Percentiles rank a stretch among this genome's conserved stretches.
Evolutionary conservation across 768 basidiomycete genomes (phyloP).

Genomic region (Amanita thiersii): DNA sequence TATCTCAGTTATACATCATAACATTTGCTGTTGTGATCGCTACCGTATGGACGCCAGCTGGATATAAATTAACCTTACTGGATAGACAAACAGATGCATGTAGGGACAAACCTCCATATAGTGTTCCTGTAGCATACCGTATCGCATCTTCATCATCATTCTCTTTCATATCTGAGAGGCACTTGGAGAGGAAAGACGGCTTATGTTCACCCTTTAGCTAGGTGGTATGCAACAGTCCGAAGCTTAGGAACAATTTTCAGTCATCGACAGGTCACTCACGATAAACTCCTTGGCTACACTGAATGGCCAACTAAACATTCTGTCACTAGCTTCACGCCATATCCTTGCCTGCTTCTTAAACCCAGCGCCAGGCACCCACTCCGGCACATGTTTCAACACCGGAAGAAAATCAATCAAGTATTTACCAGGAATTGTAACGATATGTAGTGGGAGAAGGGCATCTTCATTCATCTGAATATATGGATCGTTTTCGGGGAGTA

Average conservation of each 20-base stretch:
- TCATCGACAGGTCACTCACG: constrained; percentile 20
- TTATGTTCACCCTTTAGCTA: constrained; percentile 29
- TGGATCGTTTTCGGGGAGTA: constrained; percentile 17
- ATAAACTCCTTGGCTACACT: constrained; percentile 36
- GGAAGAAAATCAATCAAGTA: too few species aligned
- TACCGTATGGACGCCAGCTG: constrained; percentile 41
- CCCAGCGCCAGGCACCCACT: too few species aligned
- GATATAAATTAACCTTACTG: not conserved
- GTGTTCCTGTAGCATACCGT: constrained; percentile 36
- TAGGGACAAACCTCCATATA: constrained; percentile 9
- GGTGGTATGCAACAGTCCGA: constrained; percentile 18
- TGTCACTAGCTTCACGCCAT: constrained; percentile 24
- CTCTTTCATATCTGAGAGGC: constrained; percentile 3
- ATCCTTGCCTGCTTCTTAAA: too few species aligned
- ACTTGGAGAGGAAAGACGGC: constrained; percentile 34
- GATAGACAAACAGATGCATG: too few species aligned
- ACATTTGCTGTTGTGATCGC: not conserved
- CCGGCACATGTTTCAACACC: too few species aligned
- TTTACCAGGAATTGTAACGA: too few species aligned
- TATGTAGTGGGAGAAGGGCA: too few species aligned
- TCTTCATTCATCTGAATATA: constrained; percentile 13
- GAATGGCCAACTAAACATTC: constrained; percentile 36
- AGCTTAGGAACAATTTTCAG: not conserved
- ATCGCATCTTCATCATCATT: constrained; percentile 7
- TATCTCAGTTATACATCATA: not conserved